Conservation (phyloP, 805 yeast species). For the Ogataea polymorpha region DNA sequence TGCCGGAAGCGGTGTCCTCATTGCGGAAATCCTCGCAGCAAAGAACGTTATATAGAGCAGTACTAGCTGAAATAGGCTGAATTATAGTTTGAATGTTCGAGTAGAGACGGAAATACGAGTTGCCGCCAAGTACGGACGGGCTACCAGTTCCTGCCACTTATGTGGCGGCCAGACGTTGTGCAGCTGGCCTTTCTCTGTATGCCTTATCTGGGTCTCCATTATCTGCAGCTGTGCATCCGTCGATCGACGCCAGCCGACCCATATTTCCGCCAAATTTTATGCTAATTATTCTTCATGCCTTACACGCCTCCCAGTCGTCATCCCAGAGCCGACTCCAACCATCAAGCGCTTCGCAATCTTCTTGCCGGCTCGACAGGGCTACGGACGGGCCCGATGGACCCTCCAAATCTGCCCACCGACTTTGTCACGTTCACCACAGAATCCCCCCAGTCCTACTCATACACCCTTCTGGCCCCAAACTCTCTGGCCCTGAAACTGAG, state of each 20-base stretch:
- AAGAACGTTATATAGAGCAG: conserved; percentile 59
- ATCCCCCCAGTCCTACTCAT: conserved; percentile 81
- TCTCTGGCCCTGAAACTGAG: conserved; percentile 72
- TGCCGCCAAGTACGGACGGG: no score
- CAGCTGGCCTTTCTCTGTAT: not conserved
- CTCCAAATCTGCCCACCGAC: conserved; percentile 29
- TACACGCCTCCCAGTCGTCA: conserved; percentile 12
- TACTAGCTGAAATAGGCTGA: no score
- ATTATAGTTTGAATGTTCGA: no score
- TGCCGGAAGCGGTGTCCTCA: conserved; percentile 96
- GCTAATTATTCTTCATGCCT: conserved; percentile 7
- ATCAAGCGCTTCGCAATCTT: conserved; percentile 1
- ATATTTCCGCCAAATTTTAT: conserved; percentile 13
- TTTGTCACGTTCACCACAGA: conserved; percentile 68
- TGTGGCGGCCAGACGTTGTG: no score
- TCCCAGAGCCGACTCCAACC: conserved; percentile 6
- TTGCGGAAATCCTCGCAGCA: conserved; percentile 84
- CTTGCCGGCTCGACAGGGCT: not conserved
- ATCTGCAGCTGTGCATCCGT: not conserved
- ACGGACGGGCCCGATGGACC: not conserved
- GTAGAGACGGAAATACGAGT: no score
- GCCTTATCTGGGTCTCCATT: not conserved
- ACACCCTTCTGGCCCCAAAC: conserved; percentile 78
- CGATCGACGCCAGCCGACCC: conserved; percentile 9
- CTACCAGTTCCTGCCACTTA: no score